Evolutionary conservation across 2,329 filamentous ascomycete species (phyloP).

Genomic region (Pseudogymnoascus sp.): DNA sequence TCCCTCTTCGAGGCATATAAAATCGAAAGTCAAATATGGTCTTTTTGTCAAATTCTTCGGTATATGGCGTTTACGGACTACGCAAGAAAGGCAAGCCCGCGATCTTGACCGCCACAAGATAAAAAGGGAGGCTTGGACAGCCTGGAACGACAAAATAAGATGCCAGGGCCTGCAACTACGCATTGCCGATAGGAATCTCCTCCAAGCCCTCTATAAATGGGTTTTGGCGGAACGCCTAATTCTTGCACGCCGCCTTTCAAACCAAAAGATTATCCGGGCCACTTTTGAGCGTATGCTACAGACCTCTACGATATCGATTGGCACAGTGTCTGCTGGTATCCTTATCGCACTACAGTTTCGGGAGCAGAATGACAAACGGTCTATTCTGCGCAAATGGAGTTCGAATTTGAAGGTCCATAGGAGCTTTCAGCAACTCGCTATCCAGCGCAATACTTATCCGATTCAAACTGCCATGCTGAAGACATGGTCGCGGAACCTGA

Average conservation of each 20-base stretch:
- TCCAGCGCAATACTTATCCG: constrained; percentile 19
- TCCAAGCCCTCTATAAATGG: constrained; percentile 55
- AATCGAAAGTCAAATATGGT: constrained; percentile 37
- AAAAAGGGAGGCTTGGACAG: constrained; percentile 50
- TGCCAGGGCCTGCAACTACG: constrained; percentile 43
- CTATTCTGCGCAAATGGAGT: constrained; percentile 23
- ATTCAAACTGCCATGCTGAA: constrained; percentile 18
- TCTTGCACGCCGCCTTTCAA: constrained; percentile 34
- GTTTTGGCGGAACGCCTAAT: constrained; percentile 43
- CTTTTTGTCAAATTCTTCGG: constrained; percentile 40
- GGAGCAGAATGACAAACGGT: constrained; percentile 20
- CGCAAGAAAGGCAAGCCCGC: constrained; percentile 41
- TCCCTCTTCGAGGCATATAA: constrained; percentile 31
- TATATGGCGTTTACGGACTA: constrained; percentile 42
- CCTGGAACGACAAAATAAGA: constrained; percentile 57
- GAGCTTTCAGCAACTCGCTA: constrained; percentile 19
- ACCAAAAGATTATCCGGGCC: constrained; percentile 34
- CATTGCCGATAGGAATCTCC: constrained; percentile 49
- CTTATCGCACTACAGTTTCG: constrained; percentile 21
- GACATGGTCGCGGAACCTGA: constrained; percentile 19
- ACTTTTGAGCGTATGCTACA: constrained; percentile 35
- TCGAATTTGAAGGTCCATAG: constrained; percentile 18
- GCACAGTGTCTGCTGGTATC: constrained; percentile 21
- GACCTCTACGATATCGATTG: constrained; percentile 29
- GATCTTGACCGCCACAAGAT: constrained; percentile 45